Evolutionary conservation across 257 asterid species (phyloP).

Genomic region (Capsicum baccatum): DNA sequence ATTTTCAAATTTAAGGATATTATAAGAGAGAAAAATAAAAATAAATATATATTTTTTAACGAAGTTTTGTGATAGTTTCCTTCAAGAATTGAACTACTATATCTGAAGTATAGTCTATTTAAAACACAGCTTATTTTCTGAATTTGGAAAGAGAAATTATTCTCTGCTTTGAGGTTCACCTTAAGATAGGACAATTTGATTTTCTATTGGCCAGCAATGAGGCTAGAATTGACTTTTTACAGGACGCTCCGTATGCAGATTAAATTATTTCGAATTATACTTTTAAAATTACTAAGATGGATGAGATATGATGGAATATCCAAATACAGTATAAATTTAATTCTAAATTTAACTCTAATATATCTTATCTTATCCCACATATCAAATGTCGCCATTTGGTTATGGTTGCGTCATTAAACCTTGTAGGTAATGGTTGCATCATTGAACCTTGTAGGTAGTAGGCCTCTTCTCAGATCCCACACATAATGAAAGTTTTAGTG

Average conservation of each 20-base stretch:
- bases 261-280: not conserved
- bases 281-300: too few species aligned
- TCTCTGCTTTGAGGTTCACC: not conserved
- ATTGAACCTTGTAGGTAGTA: too few species aligned
- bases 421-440: too few species aligned
- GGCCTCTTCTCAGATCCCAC: too few species aligned
- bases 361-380: not conserved
- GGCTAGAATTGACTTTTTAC: not conserved
- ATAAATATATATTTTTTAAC: not conserved
- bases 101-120: not conserved
- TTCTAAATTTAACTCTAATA: not conserved
- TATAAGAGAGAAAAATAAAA: not conserved
- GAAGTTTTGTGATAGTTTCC: slow-evolving; percentile 15
- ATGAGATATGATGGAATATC: not conserved
- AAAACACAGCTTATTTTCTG: not conserved
- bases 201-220: not conserved
- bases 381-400: too few species aligned
- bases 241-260: not conserved
- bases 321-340: not conserved
- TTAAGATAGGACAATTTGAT: not conserved
- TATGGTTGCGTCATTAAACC: too few species aligned
- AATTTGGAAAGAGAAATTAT: not conserved
- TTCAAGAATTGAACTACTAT: slow-evolving; percentile 4
- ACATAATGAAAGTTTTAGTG: too few species aligned
- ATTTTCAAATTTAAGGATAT: not conserved